phyloP scores from a whole-genome alignment of 1,284 basidiomycete genomes.

The Ustilago nuda region DNA sequence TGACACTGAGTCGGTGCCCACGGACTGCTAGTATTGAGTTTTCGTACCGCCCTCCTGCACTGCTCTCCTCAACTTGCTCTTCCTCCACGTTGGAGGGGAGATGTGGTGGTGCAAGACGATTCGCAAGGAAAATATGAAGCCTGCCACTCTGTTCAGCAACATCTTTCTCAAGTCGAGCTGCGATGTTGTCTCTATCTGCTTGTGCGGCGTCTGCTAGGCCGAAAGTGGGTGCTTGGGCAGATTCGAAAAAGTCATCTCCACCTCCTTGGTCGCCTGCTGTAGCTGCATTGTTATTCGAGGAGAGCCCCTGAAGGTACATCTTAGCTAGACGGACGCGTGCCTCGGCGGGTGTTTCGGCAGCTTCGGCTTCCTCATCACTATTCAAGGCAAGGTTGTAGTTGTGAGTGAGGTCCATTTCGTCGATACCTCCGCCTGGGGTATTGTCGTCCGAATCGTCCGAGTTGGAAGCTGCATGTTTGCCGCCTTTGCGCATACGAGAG shows the following conservation, averaged over 20 bases:
- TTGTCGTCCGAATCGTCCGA: conserved; percentile 39
- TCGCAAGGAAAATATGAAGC: conserved; percentile 79
- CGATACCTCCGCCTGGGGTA: conserved; percentile 36
- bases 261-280: background rate
- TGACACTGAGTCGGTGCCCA: conserved; percentile 81
- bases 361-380: conserved; percentile 57
- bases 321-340: conserved; percentile 90
- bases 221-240: conserved; percentile 70
- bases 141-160: conserved; percentile 71
- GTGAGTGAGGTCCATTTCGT: conserved; percentile 63
- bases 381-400: conserved; percentile 40
- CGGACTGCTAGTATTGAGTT: conserved; percentile 71
- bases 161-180: conserved; percentile 79
- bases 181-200: conserved; percentile 90
- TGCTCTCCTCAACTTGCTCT: background rate
- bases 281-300: conserved; percentile 5
- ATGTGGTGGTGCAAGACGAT: conserved; percentile 57
- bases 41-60: background rate
- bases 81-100: background rate
- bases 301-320: conserved; percentile 85
- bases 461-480: conserved; percentile 29
- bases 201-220: conserved; percentile 84
- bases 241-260: conserved; percentile 51
- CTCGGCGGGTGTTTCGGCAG: conserved; percentile 84
- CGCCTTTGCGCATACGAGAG: conserved; percentile 21